Base-by-base conservation (phyloP, 345 rosid species). In the Lepidium didymum region DNA sequence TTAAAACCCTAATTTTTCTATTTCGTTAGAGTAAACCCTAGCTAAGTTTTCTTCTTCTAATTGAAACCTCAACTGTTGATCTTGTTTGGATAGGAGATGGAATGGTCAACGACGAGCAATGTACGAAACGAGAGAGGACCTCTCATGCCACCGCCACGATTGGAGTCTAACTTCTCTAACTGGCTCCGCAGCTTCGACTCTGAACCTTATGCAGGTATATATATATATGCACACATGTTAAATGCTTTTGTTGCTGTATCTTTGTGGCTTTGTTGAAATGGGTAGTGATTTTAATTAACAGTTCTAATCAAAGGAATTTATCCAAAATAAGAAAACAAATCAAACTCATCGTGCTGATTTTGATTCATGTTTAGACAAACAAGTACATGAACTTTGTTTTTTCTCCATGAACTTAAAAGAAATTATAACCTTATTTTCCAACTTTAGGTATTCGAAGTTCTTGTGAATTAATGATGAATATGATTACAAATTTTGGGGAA, bases 141-240 rank as follows among this genome's bases (percentile, higher is more conserved):
- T 19, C 21, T 63, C 23, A 23, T 49, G 46, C 25, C 23, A 25
- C 57, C 21, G 11, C 36, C 56, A 50, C 16, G 4, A 46, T 9
- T 14, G n/a, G 36, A 59, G 25, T 59, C 37, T 70, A 72, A 15
- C 62, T 72, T 90, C 64, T 74, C 77, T 68, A 79, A 81, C 82
- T 78, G 80, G 64, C 81, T 84, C 67, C 80, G 79, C 70, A 76
- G 72, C 87, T 81, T 72, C 68, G 74, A 60, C 80, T 75, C 55
- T 69, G 85, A 79, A 59, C 85, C 75, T 45, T 79, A 52, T 73
- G 77, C 84, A 78, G 89, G 93, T 55, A 55, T 16, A 16, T 10
- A 10, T n/a, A n/a, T n/a, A n/a, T n/a, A n/a, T 14, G 16, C 13
- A 5, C n/a, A 5, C 59, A 84, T 68, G 6, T 12, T 27, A 51